These are phyloP conservation scores for Vitis vinifera DNA, from an alignment of 164 flowering plant species.

Conservation along the genomic window DNA sequence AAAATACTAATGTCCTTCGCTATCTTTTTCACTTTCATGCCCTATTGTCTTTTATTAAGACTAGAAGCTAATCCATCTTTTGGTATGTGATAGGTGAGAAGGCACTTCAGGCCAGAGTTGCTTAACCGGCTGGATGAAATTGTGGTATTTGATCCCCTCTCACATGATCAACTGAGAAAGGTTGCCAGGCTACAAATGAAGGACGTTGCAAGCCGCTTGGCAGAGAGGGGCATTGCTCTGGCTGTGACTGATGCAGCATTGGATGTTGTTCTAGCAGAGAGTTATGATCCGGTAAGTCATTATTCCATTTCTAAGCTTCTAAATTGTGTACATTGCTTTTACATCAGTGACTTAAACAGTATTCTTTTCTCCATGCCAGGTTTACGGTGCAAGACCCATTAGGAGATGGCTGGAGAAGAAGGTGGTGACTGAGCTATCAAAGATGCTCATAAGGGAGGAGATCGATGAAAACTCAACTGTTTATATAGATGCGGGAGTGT, in stretches of 20 bases:
- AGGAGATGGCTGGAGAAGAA: slow-evolving; percentile 89
- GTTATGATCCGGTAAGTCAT: slow-evolving; percentile 80
- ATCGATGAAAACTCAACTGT: slow-evolving; percentile 94
- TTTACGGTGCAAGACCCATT: slow-evolving; percentile 89
- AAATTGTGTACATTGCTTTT: neutral
- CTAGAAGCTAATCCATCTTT: neutral
- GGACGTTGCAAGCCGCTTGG: slow-evolving; percentile 78
- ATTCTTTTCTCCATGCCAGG: slow-evolving; percentile 27
- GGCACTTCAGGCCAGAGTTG: slow-evolving; percentile 80
- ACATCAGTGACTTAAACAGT: neutral
- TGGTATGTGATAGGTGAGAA: slow-evolving; percentile 54
- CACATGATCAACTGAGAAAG: slow-evolving; percentile 72
- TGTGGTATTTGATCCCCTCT: slow-evolving; percentile 84
- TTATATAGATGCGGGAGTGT: slow-evolving; percentile 55
- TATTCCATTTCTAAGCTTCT: neutral
- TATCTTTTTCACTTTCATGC: neutral
- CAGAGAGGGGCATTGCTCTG: slow-evolving; percentile 81
- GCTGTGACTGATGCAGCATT: slow-evolving; percentile 81
- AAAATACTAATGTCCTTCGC: neutral
- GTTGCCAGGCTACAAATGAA: slow-evolving; percentile 82
- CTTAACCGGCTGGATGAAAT: slow-evolving; percentile 87
- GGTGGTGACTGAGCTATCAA: slow-evolving; percentile 84
- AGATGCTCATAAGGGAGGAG: slow-evolving; percentile 71
- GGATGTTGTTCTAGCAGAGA: slow-evolving; percentile 63
- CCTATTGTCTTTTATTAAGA: too few relatives aligned